These are phyloP conservation scores for Rozella allomycis DNA, from an alignment of 371 early-diverging fungal species.

Conservation along the genomic window DNA sequence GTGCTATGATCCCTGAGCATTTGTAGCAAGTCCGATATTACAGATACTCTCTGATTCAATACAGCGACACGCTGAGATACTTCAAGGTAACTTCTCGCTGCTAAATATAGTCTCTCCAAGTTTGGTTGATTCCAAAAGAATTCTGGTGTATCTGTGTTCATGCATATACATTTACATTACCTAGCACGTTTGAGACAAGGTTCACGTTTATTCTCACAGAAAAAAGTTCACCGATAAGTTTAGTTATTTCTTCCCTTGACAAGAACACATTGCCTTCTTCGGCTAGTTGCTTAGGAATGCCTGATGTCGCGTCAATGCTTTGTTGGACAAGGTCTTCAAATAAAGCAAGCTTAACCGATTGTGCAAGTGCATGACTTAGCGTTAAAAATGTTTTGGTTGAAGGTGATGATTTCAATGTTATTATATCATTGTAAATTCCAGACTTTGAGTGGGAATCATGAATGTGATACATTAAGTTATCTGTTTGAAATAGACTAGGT, in stretches of 20 bases:
- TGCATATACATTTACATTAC: slow-evolving; percentile 9
- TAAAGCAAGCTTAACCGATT: slow-evolving; percentile 19
- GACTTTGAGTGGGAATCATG: no score
- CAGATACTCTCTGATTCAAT: slow-evolving; percentile 1
- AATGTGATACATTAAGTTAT: no score
- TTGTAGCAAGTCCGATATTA: slow-evolving; percentile 1
- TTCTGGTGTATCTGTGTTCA: no score
- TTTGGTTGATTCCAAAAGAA: slow-evolving; percentile 22
- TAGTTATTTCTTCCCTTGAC: slow-evolving; percentile 13
- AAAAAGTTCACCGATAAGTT: slow-evolving; percentile 25
- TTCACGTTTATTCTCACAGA: slow-evolving; percentile 24
- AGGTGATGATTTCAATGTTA: slow-evolving; percentile 10
- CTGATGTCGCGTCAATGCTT: slow-evolving; percentile 13
- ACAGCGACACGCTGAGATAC: slow-evolving; percentile 1
- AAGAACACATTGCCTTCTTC: slow-evolving; percentile 16
- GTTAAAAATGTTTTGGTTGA: no score
- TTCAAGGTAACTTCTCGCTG: slow-evolving; percentile 12
- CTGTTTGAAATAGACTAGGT: no score
- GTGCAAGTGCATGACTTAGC: slow-evolving; percentile 23
- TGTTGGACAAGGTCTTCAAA: slow-evolving; percentile 23
- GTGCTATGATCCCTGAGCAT: slow-evolving; percentile 1
- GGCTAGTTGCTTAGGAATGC: slow-evolving; percentile 16
- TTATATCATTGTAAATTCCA: slow-evolving; percentile 31
- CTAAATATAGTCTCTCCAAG: slow-evolving; percentile 20
- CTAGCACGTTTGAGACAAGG: slow-evolving; percentile 22